Conservation (phyloP, 2,329 filamentous ascomycete species). For the Hansfordia pulvinata region DNA sequence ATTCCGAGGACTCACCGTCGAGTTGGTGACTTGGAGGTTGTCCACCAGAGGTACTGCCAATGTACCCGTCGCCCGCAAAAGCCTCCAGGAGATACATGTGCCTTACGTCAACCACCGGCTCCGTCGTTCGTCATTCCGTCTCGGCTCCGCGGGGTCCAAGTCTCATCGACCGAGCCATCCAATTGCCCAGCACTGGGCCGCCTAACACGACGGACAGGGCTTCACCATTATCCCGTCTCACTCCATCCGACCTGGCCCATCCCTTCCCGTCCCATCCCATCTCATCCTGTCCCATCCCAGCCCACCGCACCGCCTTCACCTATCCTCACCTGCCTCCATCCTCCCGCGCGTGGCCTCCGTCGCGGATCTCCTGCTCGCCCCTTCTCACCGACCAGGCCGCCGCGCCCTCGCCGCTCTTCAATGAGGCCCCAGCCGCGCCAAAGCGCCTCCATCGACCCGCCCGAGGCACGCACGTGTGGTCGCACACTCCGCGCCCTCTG, state of each 20-base stretch:
- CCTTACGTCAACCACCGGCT: conserved; percentile 1
- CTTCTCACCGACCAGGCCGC: too few species aligned
- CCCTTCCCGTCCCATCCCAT: background rate
- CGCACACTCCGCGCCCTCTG: background rate
- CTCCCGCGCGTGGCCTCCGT: background rate
- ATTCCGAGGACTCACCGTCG: background rate
- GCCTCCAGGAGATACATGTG: background rate
- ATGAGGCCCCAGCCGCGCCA: too few species aligned
- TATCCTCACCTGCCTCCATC: background rate
- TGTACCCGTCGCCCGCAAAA: too few species aligned
- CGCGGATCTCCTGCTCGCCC: too few species aligned
- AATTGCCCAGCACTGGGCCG: too few species aligned
- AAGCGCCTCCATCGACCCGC: too few species aligned
- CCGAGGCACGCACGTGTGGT: too few species aligned
- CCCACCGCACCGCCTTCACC: background rate
- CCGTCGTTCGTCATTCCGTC: too few species aligned
- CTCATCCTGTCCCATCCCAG: background rate
- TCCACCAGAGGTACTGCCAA: too few species aligned
- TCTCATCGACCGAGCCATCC: background rate
- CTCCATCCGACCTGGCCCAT: background rate
- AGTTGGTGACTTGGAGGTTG: too few species aligned
- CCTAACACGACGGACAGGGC: background rate
- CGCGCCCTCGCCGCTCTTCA: too few species aligned
- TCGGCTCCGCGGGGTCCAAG: background rate
- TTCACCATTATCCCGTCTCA: background rate